These are phyloP conservation scores for Cytospora leucostoma DNA, from an alignment of 2,329 filamentous ascomycete genomes.

Conservation along the genomic window DNA sequence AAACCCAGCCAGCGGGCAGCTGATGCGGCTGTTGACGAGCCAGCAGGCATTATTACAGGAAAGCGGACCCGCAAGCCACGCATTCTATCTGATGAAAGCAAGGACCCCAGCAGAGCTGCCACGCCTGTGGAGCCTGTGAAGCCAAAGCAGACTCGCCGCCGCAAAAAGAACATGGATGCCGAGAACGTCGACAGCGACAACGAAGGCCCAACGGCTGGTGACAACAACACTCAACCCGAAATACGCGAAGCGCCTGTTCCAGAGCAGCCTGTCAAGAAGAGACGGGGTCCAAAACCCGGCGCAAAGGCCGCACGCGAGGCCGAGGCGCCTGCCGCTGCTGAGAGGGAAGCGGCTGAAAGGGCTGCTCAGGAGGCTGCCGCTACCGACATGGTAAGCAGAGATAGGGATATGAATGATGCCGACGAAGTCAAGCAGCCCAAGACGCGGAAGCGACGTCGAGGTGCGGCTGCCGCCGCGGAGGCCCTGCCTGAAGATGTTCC, in stretches of 20 bases:
- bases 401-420: conserved; percentile 5
- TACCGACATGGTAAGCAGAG: conserved; percentile 4
- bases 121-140: conserved; percentile 44
- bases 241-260: conserved; percentile 22
- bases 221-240: conserved; percentile 14
- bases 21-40: conserved; percentile 47
- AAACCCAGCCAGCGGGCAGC: conserved; percentile 61
- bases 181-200: conserved; percentile 22
- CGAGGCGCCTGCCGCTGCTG: conserved; percentile 23
- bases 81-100: conserved; percentile 53
- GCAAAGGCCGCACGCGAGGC: conserved; percentile 26
- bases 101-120: conserved; percentile 53
- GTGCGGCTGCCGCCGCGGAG: conserved; percentile 7
- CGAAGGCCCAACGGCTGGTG: conserved; percentile 13
- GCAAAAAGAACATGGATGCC: conserved; percentile 23
- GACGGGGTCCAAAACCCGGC: conserved; percentile 21
- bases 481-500: conserved; percentile 9
- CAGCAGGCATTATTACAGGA: conserved; percentile 45
- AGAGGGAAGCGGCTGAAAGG: conserved; percentile 22
- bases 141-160: conserved; percentile 22
- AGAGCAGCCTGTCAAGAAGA: conserved; percentile 22
- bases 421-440: conserved; percentile 8
- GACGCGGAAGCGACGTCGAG: conserved; percentile 25
- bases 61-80: conserved; percentile 58
- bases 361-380: conserved; percentile 14